Base-by-base conservation (phyloP, 768 basidiomycete species). In the Infundibulicybe gibba region DNA sequence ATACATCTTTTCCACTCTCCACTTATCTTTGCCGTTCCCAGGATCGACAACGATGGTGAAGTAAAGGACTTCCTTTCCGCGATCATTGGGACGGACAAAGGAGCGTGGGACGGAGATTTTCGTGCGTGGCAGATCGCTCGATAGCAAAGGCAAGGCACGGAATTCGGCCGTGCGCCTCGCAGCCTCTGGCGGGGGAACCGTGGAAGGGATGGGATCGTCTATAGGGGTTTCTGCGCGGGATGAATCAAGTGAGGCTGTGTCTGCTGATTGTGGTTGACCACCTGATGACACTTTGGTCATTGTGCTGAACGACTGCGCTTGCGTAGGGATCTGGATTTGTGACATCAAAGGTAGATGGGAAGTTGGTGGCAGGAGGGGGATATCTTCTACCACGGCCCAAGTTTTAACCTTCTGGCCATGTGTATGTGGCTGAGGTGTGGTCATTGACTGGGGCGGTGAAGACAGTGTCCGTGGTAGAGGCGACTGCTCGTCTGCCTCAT, bases 1-100 rank as follows among this genome's bases (percentile, higher is more conserved):
- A 66, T 93, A 97, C 67, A 91, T 71, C 68, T 99, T 99, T 68
- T 97, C 92, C 12, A 99, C 80, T 59, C 77, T 86, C 80, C 90
- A 90, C 0, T 75, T 65, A 15, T 83, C 82, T 58, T 90, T 90
- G 14, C 79, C 79, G 48, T 76, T 72, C 3, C 82, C 80, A 8
- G 87, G 86, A 51, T 82, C 74, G 20, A 97, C 85, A 41, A 69
- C 66, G 43, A 97, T 79, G 51, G 91, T 71, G 65, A 98, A 97
- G 6, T 86, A 91, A 35, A 97, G 69, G 2, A 94, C 90, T 56
- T 98, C 95, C 62, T 92, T 93, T 43, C 92, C 90, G 44, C 85
- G 77, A 50, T 95, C 90, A 58, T 95, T 97, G 5, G 91, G 82
- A n/a, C 83, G 80, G 48, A 97, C 90, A 41, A 86, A 83, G 11